Evolutionary conservation across 768 basidiomycete genomes (phyloP).

Genomic region (Termitomyces sp.): DNA sequence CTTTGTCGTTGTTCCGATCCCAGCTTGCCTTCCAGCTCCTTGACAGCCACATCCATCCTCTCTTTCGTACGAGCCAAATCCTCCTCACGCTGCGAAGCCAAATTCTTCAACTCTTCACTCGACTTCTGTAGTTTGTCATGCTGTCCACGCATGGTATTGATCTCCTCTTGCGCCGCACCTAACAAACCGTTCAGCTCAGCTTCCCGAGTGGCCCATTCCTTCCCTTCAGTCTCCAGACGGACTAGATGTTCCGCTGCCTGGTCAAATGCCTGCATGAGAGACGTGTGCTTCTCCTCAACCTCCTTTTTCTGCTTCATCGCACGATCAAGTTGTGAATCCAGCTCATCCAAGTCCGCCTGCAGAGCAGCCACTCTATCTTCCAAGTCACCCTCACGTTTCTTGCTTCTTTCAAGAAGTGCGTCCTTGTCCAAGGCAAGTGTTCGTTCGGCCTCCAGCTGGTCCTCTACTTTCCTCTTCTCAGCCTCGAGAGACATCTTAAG

Average conservation of each 20-base stretch:
- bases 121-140: conserved; percentile 61
- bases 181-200: conserved; percentile 56
- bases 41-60: conserved; percentile 57
- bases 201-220: conserved; percentile 64
- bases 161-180: conserved; percentile 51
- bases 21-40: conserved; percentile 72
- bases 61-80: conserved; percentile 73
- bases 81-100: conserved; percentile 74
- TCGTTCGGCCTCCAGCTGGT: conserved; percentile 80
- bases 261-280: conserved; percentile 69
- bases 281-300: conserved; percentile 73
- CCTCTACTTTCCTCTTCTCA: conserved; percentile 80
- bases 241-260: conserved; percentile 86
- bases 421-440: conserved; percentile 81
- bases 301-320: conserved; percentile 76
- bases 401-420: conserved; percentile 73
- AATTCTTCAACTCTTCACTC: conserved; percentile 65
- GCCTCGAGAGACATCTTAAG: conserved; percentile 80
- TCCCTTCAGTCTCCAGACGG: conserved; percentile 73
- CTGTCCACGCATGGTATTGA: conserved; percentile 53
- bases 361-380: conserved; percentile 81
- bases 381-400: conserved; percentile 78
- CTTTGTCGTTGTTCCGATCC: conserved; percentile 57
- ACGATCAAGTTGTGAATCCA: conserved; percentile 84
- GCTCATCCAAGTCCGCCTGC: conserved; percentile 77